Base-by-base conservation (phyloP, 352 stramenopile species). In the Blastocystis sp. region DNA sequence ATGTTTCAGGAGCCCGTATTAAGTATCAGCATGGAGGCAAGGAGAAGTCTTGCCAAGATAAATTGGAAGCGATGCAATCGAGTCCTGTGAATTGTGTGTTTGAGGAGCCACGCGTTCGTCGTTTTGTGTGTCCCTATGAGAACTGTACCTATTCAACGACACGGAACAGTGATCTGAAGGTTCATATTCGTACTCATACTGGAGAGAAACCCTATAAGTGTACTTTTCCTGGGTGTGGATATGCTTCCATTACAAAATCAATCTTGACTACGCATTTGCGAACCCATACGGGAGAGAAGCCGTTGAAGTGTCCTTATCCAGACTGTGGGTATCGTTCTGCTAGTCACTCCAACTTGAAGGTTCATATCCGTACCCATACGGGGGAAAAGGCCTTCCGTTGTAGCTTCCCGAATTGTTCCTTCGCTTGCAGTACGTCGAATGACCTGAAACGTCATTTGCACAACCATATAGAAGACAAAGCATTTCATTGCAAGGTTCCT, bases 191-290 rank as follows among this genome's bases (percentile, higher is more conserved):
- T 37, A 87, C 77, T 35, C 77, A 87, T 46, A 87, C 77, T 1
- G 77, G 77, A 63, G 77, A 87, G 46, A 87, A 87, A 54, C 77
- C 77, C 9, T 87, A 87, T 46, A 87, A 87, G 43, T 87, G 77
- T 58, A 32, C 77, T 6, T 87, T 65, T 63, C 77, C 77, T 11
- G 77, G 77, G 9, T 87, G 77, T 51, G 63, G 32, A 5, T 87
- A 87, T 54, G 77, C 77, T 29, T 74, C 77, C 5, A 87, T 78
- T 42, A 87, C 77, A 4, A 87, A 87, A 24, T 74, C 59, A 3
- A 74, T 78, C 32, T 9, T 87, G 77, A 74, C 37, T 9, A 87
- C 77, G 5, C 77, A 87, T 51, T 27, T 75, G 42, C 77, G 77
- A 5, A 87, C 57, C 3, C 77, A 87, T 51, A 87, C 77, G 21